Conservation (phyloP, 2,329 filamentous ascomycete genomes). For the Penicillium palitans region DNA sequence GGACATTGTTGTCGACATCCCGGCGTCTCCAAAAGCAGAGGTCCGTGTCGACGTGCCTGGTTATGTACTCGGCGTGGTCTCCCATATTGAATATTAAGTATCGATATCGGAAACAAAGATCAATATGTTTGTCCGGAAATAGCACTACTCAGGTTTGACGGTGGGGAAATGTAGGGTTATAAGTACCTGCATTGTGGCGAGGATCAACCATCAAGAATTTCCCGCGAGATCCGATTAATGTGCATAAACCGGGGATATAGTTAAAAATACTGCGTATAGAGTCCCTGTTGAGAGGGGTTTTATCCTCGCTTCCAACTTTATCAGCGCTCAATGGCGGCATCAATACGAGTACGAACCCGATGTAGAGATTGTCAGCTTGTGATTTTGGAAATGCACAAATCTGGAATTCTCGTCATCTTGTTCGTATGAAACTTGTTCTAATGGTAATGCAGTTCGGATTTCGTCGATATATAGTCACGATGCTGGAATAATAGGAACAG, state of each 20-base stretch:
- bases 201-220: not conserved
- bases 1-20: not conserved
- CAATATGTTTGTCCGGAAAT: not conserved
- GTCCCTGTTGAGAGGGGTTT: not conserved
- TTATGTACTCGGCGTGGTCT: not conserved
- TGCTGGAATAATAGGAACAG: not conserved
- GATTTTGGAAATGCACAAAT: not conserved
- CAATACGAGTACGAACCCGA: slow-evolving; percentile 7
- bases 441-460: not conserved
- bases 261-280: not conserved
- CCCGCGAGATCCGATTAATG: not conserved
- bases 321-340: not conserved
- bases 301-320: not conserved
- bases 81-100: not conserved
- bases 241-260: slow-evolving; percentile 20
- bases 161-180: not conserved
- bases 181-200: not conserved
- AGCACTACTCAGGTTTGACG: not conserved
- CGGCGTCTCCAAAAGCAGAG: slow-evolving; percentile 9
- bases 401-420: not conserved
- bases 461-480: not conserved
- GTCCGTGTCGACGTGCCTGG: slow-evolving; percentile 4
- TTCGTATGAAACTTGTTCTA: not conserved
- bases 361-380: not conserved
- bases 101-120: not conserved